These are phyloP conservation scores for Albugo laibachii DNA, from an alignment of 352 stramenopile genomes.

Conservation along the genomic window DNA sequence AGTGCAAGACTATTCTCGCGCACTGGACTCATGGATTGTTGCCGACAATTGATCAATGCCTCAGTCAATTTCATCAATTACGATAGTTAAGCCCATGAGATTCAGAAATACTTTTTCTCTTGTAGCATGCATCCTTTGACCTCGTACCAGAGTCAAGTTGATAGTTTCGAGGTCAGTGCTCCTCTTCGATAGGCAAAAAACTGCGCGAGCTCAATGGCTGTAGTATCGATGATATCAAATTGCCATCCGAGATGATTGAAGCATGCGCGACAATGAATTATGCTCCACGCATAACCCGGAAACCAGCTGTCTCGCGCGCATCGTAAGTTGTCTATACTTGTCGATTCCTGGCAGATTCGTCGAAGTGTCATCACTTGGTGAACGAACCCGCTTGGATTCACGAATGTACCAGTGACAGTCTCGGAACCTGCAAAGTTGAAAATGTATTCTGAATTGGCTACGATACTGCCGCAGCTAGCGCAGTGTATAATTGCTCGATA, in stretches of 20 bases:
- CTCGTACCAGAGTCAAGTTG: no score
- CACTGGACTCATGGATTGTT: constrained; percentile 76
- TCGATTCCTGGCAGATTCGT: constrained; percentile 17
- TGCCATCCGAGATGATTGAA: constrained; percentile 56
- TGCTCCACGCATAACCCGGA: constrained; percentile 59
- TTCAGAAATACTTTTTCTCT: neutral
- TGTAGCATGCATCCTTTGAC: neutral
- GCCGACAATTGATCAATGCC: constrained; percentile 53
- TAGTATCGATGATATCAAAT: constrained; percentile 25
- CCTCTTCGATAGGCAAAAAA: constrained; percentile 58
- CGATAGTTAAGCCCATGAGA: neutral
- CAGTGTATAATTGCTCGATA: constrained; percentile 49
- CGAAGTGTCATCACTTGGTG: constrained; percentile 66
- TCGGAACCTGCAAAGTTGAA: constrained; percentile 43
- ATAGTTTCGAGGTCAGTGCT: constrained; percentile 15
- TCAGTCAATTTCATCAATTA: neutral
- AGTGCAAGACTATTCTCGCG: constrained; percentile 80
- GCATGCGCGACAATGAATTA: constrained; percentile 46
- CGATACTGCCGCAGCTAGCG: constrained; percentile 29
- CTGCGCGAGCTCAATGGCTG: constrained; percentile 8
- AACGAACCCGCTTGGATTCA: constrained; percentile 56
- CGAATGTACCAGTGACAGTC: constrained; percentile 37
- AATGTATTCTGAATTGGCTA: constrained; percentile 52
- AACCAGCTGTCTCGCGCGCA: constrained; percentile 66
- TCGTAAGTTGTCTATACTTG: constrained; percentile 21